Conservation (phyloP, 768 basidiomycete genomes). For the Epithele typhae region DNA sequence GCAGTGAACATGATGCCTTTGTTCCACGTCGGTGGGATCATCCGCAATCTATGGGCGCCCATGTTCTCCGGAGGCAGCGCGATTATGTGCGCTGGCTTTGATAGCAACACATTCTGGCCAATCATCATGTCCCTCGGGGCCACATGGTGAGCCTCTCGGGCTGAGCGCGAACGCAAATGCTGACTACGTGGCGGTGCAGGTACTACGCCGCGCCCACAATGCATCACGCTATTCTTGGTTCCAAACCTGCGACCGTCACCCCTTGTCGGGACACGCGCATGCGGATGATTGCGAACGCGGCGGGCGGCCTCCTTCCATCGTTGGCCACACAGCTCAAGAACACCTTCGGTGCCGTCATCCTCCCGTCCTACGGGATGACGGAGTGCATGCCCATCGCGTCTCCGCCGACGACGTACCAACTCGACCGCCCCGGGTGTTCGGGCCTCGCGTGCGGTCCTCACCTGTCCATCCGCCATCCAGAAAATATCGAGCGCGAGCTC, state of each 20-base stretch:
- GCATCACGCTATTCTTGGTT: constrained; percentile 44
- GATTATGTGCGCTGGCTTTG: constrained; percentile 12
- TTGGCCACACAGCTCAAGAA: constrained; percentile 44
- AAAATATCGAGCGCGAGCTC: constrained; percentile 33
- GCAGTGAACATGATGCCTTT: constrained; percentile 22
- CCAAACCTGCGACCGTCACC: constrained; percentile 29
- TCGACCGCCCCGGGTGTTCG: constrained; percentile 45
- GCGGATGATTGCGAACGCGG: constrained; percentile 47
- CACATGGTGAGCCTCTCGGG: constrained; percentile 43
- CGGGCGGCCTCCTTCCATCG: constrained; percentile 49
- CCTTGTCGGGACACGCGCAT: constrained; percentile 34
- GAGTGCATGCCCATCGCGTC: constrained; percentile 51
- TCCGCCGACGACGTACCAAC: constrained; percentile 37
- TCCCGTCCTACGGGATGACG: constrained; percentile 60
- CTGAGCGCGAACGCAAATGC: neutral
- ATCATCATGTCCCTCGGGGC: constrained; percentile 33
- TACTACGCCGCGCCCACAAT: constrained; percentile 49
- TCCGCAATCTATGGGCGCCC: constrained; percentile 11
- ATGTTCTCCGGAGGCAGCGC: constrained; percentile 11
- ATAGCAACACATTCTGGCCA: constrained; percentile 23
- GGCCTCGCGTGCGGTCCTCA: constrained; percentile 45
- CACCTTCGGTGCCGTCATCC: constrained; percentile 48
- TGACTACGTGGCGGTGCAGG: constrained; percentile 23
- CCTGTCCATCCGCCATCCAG: constrained; percentile 38
- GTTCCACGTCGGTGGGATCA: constrained; percentile 12